phyloP scores from a whole-genome alignment of 306 rosid genomes.

The Rosa multiflora region DNA sequence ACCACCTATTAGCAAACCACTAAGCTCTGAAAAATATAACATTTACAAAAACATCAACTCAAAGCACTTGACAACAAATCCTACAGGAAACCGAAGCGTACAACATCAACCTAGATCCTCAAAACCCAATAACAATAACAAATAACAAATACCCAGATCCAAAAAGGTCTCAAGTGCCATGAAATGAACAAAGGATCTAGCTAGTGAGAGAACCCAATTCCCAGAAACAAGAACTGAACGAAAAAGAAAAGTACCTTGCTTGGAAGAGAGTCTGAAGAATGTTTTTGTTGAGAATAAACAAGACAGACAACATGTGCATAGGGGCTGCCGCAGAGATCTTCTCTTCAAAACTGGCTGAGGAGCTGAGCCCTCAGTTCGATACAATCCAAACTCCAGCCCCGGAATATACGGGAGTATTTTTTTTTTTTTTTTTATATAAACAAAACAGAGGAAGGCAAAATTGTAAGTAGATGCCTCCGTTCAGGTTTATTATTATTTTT shows the following conservation, averaged over 20 bases:
- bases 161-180: constrained; percentile 5
- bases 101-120: neutral
- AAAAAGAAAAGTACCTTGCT: constrained; percentile 39
- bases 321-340: constrained; percentile 3
- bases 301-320: constrained; percentile 14
- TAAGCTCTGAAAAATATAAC: constrained; percentile 1
- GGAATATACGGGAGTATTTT: neutral
- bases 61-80: constrained; percentile 10
- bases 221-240: neutral
- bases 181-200: neutral
- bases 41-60: neutral
- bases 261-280: neutral
- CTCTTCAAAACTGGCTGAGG: constrained; percentile 57
- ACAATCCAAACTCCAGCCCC: constrained; percentile 32
- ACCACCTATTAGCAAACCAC: constrained; percentile 12
- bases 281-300: constrained; percentile 3
- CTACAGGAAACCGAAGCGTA: constrained; percentile 19
- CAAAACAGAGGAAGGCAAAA: neutral
- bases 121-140: neutral
- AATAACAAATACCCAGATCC: constrained; percentile 35
- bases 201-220: constrained; percentile 9
- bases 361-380: constrained; percentile 53
- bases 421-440: neutral
- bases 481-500: neutral
- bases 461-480: neutral